Evolutionary conservation across 495 filamentous ascomycete species (phyloP), one percentile per base, ranked within the genome.

Genomic region (Rostrohypoxylon terebratum): DNA sequence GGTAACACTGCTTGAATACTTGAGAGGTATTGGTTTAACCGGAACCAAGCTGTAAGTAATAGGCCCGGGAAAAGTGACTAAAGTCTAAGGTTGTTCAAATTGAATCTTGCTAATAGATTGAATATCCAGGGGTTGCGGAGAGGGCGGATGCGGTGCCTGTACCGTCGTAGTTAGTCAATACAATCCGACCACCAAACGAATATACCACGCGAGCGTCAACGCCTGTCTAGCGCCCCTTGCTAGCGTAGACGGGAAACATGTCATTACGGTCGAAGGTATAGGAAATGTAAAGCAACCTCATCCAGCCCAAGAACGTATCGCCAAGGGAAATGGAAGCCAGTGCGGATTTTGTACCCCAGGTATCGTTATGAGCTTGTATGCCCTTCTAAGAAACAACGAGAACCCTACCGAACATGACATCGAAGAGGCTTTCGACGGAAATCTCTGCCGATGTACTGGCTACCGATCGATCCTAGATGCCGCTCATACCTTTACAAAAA

Each of bases 221-320:
- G 96, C 96, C 45, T 99, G 96, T 77, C 86, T 99, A 34, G 95
- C 95, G 13, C 96, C 96, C 0, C 84, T 99, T 58, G 90, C 94
- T 33, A 95, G 93, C 68, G 87, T 99, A 13, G 96, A 98, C 81
- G 96, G 96, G 23, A 99, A 99, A 80, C 96, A 99, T 86, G 94
- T 99, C 69, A 94, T 99, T 73, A 99, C 96, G 7, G 90, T 99
- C 11, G 96, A 99, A 80, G 96, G 96, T n/a, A 97, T 99, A 79
- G 96, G 96, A 9, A 92, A 92, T 76, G 89, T 91, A 54, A 91
- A 94, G 79, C 87, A 87, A 40, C 96, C 96, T 10, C 96, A 99
- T 83, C 93, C 96, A 3, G 84, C 92, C 1, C 96, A 99, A 80
- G 94, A 99, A 81, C 88, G 96, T 48, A 91, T 99, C 66, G 94